A percentile compares a stretch with the other conserved stretches of the same genome.
phyloP scores from a whole-genome alignment of 73 alveolate species.

The Blepharisma stoltei region DNA sequence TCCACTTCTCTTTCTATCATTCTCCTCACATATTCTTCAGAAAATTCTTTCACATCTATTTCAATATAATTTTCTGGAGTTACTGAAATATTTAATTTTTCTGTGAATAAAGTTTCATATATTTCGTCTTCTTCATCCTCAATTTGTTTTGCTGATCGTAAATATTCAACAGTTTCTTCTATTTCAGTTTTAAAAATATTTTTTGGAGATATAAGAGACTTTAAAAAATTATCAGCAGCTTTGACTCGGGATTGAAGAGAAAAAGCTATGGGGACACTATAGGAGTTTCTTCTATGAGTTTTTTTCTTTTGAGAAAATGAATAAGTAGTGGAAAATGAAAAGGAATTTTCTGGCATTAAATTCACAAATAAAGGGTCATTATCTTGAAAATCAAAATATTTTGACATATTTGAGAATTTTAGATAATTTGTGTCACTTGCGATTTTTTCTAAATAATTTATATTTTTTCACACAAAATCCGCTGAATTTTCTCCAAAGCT shows the following conservation, averaged over 20 bases:
- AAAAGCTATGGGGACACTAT: neutral
- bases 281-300: neutral
- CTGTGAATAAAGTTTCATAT: neutral
- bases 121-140: neutral
- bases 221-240: neutral
- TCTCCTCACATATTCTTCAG: too few relatives aligned
- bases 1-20: too few relatives aligned
- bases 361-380: neutral
- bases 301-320: too few relatives aligned
- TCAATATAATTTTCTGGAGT: neutral
- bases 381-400: neutral
- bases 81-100: neutral
- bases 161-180: neutral
- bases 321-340: neutral
- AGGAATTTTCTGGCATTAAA: neutral
- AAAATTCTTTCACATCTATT: too few relatives aligned
- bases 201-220: neutral
- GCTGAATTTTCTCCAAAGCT: neutral
- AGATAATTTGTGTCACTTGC: neutral
- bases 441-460: neutral
- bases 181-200: conserved; percentile 1
- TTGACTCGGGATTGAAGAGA: neutral
- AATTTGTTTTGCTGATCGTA: neutral
- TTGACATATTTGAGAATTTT: neutral
- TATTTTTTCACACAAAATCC: neutral